Evolutionary conservation across 331 rosid species (phyloP).

Genomic region (Acacia concinna): DNA sequence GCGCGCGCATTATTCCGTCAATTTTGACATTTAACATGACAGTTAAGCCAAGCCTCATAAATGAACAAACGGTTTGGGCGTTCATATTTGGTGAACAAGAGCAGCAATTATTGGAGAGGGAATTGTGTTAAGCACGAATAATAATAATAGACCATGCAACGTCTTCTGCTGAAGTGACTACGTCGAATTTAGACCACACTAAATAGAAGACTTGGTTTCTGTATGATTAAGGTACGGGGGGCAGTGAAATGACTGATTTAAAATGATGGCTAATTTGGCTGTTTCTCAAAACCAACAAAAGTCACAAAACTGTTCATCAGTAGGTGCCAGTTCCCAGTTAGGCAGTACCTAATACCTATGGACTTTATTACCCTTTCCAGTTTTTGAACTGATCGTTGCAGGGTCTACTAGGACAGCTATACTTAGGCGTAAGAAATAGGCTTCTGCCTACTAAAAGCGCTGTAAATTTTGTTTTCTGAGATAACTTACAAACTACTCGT

Average conservation of each 20-base stretch:
- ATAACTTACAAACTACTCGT: neutral
- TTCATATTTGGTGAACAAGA: no score
- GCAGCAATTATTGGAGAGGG: no score
- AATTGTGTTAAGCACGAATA: neutral
- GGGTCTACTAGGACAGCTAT: neutral
- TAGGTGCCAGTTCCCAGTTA: conserved; percentile 19
- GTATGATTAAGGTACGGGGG: conserved; percentile 15
- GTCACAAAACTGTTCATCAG: conserved; percentile 28
- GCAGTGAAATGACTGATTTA: conserved; percentile 22
- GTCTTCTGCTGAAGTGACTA: neutral
- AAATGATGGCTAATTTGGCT: neutral
- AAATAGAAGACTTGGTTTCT: conserved; percentile 20
- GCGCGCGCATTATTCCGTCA: neutral
- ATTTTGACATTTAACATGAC: neutral
- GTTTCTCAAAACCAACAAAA: neutral
- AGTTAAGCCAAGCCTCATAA: neutral
- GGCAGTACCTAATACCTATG: conserved; percentile 19
- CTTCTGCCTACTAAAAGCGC: neutral
- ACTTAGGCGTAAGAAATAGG: neutral
- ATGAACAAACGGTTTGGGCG: neutral
- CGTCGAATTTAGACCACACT: neutral
- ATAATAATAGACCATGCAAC: neutral
- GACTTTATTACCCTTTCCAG: neutral
- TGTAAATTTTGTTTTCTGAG: neutral
- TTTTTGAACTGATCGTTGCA: conserved; percentile 7